phyloP scores from a whole-genome alignment of 345 rosid species.

The Clarkia xantiana region DNA sequence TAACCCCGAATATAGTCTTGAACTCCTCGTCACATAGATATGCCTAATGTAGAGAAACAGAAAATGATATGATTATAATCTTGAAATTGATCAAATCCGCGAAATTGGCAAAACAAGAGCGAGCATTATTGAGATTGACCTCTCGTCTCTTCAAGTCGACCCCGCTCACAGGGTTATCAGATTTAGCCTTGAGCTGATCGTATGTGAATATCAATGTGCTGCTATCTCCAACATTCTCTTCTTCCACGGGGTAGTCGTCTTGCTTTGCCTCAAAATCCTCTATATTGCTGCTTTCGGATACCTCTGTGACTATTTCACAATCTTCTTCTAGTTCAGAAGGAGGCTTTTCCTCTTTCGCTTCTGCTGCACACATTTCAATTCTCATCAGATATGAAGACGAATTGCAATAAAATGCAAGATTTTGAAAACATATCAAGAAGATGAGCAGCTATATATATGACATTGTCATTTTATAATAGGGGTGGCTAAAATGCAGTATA shows the following conservation, averaged over 20 bases:
- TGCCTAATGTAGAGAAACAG: too few species aligned
- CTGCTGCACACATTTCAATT: conserved; percentile 1
- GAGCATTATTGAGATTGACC: conserved; percentile 61
- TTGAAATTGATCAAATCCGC: background rate
- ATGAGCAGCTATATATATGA: too few species aligned
- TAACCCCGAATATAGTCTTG: conserved; percentile 47
- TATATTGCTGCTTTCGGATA: conserved; percentile 23
- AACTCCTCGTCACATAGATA: conserved; percentile 80
- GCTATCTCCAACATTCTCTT: conserved; percentile 19
- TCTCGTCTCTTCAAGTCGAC: conserved; percentile 87
- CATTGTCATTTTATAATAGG: too few species aligned
- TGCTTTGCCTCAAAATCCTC: conserved; percentile 14
- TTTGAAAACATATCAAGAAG: background rate
- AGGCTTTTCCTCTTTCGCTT: conserved; percentile 7
- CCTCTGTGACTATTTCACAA: conserved; percentile 24
- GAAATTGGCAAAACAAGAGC: conserved; percentile 1
- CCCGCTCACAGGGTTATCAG: conserved; percentile 74
- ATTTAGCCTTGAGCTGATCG: conserved; percentile 67
- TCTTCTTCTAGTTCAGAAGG: conserved; percentile 5
- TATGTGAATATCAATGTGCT: conserved; percentile 46
- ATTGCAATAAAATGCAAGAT: background rate
- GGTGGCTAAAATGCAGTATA: too few species aligned
- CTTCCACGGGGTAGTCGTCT: conserved; percentile 19
- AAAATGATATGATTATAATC: background rate
- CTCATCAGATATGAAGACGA: background rate